Conservation (phyloP, 768 basidiomycete genomes). For the Tylopilus subfusipes region DNA sequence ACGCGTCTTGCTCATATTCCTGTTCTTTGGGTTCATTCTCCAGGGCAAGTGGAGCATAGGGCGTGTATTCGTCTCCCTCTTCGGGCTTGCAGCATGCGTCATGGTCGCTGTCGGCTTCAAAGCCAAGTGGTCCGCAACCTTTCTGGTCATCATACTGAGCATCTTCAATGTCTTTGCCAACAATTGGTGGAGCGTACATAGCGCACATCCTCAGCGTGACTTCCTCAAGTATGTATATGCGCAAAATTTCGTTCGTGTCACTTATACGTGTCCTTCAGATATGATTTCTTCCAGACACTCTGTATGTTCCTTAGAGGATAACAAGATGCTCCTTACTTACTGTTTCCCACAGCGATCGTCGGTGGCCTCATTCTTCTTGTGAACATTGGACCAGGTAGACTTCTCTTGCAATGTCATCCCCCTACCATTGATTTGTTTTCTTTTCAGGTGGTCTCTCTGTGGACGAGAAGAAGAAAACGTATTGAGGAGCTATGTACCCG, state of each 20-base stretch:
- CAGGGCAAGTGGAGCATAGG: slow-evolving; percentile 89
- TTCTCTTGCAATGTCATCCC: background rate
- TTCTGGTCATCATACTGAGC: slow-evolving; percentile 88
- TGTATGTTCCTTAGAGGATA: slow-evolving; percentile 37
- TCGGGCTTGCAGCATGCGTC: slow-evolving; percentile 87
- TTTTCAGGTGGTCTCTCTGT: slow-evolving; percentile 83
- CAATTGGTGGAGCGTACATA: slow-evolving; percentile 96
- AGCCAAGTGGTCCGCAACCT: slow-evolving; percentile 96
- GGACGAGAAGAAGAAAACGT: slow-evolving; percentile 99
- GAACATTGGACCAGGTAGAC: slow-evolving; percentile 91
- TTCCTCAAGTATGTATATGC: slow-evolving; percentile 83
- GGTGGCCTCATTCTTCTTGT: slow-evolving; percentile 96
- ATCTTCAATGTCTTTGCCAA: slow-evolving; percentile 98
- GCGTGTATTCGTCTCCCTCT: slow-evolving; percentile 81
- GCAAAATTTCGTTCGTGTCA: background rate
- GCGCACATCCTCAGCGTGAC: slow-evolving; percentile 91
- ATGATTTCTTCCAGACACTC: slow-evolving; percentile 99
- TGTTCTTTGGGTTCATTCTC: slow-evolving; percentile 96
- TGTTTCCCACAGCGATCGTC: slow-evolving; percentile 64
- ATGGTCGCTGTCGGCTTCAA: slow-evolving; percentile 99
- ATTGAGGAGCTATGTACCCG: slow-evolving; percentile 33
- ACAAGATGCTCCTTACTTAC: slow-evolving; percentile 5
- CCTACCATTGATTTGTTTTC: background rate
- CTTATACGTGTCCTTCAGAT: slow-evolving; percentile 47
- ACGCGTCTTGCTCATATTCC: slow-evolving; percentile 95